Evolutionary conservation across 2,329 filamentous ascomycete genomes (phyloP).

Genomic region (Aspergillus alliaceus): DNA sequence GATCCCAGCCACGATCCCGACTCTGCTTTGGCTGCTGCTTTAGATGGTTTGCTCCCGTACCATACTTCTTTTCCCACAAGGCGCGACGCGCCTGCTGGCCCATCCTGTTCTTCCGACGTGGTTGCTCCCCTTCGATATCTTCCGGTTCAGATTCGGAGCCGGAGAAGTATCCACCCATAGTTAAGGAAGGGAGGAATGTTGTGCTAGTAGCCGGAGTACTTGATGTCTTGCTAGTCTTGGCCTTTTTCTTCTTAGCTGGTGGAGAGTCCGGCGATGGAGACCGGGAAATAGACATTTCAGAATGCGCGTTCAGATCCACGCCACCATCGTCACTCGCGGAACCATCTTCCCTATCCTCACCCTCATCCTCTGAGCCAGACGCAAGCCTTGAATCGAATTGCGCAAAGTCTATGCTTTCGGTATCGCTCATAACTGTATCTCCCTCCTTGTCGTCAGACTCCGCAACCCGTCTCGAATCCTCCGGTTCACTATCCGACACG

Average conservation of each 20-base stretch:
- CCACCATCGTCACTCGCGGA: slow-evolving; percentile 15
- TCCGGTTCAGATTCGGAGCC: slow-evolving; percentile 59
- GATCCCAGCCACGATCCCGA: slow-evolving; percentile 59
- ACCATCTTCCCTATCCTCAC: slow-evolving; percentile 25
- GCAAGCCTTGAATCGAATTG: slow-evolving; percentile 38
- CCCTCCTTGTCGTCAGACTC: slow-evolving; percentile 14
- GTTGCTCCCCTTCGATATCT: slow-evolving; percentile 44
- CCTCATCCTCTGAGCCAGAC: slow-evolving; percentile 25
- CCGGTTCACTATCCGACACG: background rate
- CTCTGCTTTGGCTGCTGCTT: slow-evolving; percentile 40
- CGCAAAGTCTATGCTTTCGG: slow-evolving; percentile 27
- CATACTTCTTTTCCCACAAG: slow-evolving; percentile 64
- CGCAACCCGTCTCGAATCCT: background rate
- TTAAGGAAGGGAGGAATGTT: slow-evolving; percentile 62
- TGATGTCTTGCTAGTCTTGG: slow-evolving; percentile 26
- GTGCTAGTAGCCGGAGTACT: slow-evolving; percentile 37
- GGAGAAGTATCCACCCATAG: slow-evolving; percentile 63
- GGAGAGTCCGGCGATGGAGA: slow-evolving; percentile 32
- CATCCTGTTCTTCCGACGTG: slow-evolving; percentile 58
- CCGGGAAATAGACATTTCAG: slow-evolving; percentile 35
- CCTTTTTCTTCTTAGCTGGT: slow-evolving; percentile 15
- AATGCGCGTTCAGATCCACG: slow-evolving; percentile 16
- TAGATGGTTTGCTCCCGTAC: slow-evolving; percentile 59
- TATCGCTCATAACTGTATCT: slow-evolving; percentile 22
- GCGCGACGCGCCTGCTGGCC: slow-evolving; percentile 63